Evolutionary conservation across 306 rosid genomes (phyloP), one percentile per base, ranked within the genome.

Genomic region (Chamaecrista fasciculata): DNA sequence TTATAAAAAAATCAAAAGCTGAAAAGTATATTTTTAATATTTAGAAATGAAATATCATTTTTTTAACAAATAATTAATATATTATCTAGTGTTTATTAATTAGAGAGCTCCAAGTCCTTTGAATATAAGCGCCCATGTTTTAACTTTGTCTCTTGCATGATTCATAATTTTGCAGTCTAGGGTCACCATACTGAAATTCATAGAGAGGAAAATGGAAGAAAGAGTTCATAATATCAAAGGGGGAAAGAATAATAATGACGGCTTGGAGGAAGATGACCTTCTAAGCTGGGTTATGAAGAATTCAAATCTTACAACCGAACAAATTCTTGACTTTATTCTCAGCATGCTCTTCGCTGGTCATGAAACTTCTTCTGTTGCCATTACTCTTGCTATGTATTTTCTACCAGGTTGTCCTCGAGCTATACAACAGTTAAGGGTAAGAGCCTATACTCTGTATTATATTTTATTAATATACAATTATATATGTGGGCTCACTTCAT

Each of bases 281-380:
- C 88, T 94, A 8, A 86, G 85, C 19, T 94, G 97, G 97, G 96
- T 88, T 76, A 70, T 94, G 85, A 87, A 87, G 83, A 81, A 94
- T 73, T 91, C 99, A 8, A 84, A 81, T 76, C 92, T 94, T 47
- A 88, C 99, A 12, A 85, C 89, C 1, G 99, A 94, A 78, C 99
- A 94, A 71, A 89, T 94, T 42, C 97, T 94, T 23, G 99, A 94
- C 81, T 84, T 94, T 80, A 78, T 94, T 26, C 74, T 94, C 0
- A 91, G 99, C 53, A 76, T 94, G 81, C 92, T 94, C 16, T 94
- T 94, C 39, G 99, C 99, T 72, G 99, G 99, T 31, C 99, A 94
- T 76, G 99, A 94, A 79, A 95, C 99, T 43, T 95, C 99, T 12
- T 91, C 97, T 1, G 96, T 95, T 2, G 74, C 99, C 62, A 95